Percentiles rank a stretch among this genome's conserved stretches.
Conservation (phyloP, 2,329 filamentous ascomycete genomes). For the Talaromyces sp. region DNA sequence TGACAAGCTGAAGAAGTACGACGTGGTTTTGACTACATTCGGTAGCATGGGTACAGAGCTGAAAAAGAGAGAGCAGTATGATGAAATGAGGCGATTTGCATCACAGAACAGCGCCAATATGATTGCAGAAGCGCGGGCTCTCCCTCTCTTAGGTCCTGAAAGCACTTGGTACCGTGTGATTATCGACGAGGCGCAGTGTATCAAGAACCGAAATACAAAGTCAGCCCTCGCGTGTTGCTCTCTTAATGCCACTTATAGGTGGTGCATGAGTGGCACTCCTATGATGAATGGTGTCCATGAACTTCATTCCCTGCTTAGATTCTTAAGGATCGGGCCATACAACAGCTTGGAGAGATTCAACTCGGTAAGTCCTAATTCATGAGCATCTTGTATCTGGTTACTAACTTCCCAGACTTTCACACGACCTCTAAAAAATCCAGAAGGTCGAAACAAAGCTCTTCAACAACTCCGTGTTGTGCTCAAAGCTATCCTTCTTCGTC, state of each 20-base stretch:
- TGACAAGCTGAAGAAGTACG: constrained; percentile 58
- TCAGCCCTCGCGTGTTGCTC: constrained; percentile 55
- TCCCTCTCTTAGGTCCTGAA: constrained; percentile 57
- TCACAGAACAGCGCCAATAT: constrained; percentile 33
- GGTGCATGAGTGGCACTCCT: constrained; percentile 75
- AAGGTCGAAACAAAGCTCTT: constrained; percentile 53
- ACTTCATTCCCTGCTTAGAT: constrained; percentile 70
- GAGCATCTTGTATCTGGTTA: background rate
- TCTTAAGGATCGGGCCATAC: constrained; percentile 73
- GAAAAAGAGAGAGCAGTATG: constrained; percentile 54
- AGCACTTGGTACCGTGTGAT: constrained; percentile 65
- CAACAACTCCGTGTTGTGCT: constrained; percentile 66
- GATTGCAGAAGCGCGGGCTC: constrained; percentile 30
- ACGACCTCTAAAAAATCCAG: constrained; percentile 44
- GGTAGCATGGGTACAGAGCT: constrained; percentile 64
- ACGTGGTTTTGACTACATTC: constrained; percentile 75
- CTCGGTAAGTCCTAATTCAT: constrained; percentile 36
- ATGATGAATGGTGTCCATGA: constrained; percentile 86
- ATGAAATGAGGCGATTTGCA: constrained; percentile 47
- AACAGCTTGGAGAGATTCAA: constrained; percentile 60
- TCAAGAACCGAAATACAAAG: constrained; percentile 68
- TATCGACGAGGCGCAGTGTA: constrained; percentile 73
- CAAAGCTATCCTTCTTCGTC: constrained; percentile 73
- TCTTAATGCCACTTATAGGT: constrained; percentile 58
- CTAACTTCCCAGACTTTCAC: constrained; percentile 44